Evolutionary conservation across 2,329 filamentous ascomycete species (phyloP), one percentile per base, ranked within the genome.

Genomic region (Neofusicoccum sp.): DNA sequence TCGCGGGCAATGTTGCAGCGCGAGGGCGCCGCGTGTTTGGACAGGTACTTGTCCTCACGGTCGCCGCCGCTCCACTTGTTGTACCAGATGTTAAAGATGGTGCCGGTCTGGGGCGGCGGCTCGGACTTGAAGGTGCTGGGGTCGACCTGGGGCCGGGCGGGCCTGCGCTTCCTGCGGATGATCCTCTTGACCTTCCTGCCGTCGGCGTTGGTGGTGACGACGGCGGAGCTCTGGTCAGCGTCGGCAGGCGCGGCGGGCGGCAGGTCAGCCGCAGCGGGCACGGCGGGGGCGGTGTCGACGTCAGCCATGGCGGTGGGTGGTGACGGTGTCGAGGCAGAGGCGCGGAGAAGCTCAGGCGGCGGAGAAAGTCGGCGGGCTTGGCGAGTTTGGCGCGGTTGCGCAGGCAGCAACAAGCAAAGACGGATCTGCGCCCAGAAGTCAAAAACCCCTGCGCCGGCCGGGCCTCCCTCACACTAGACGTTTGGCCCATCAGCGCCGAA

Each of bases 41-140:
- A 91, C 3, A 92, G 84, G 70, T 93, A 92, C 68, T 93, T 91
- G 79, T 96, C 92, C 72, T 98, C 93, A 63, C 92, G 86, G 76
- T 99, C 95, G 70, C 95, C 95, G 66, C 95, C 95, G 0, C 88
- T 89, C 93, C 93, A 98, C 77, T 97, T 98, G 80, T 96, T 97
- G 79, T 97, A 96, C 93, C 93, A 97, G 70, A 96, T 96, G 76
- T 99, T 62, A 44, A 62, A 62, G 53, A 62, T 62, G 0, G 91
- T 96, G 58, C 95, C 95, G 0, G 93, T 98, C 70, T 98, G 93
- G 1, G 91, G 90, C 14, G 93, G 91, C 3, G 90, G 89, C 68
- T 96, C 91, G 34, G 88, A 88, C 68, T 89, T 90, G 77, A 96
- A 84, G 44, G 88, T 88, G 41, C 89, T 86, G 1, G 92, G 86